Conservation (phyloP, 2,329 filamentous ascomycete species). For the Ophiostoma quercus region DNA sequence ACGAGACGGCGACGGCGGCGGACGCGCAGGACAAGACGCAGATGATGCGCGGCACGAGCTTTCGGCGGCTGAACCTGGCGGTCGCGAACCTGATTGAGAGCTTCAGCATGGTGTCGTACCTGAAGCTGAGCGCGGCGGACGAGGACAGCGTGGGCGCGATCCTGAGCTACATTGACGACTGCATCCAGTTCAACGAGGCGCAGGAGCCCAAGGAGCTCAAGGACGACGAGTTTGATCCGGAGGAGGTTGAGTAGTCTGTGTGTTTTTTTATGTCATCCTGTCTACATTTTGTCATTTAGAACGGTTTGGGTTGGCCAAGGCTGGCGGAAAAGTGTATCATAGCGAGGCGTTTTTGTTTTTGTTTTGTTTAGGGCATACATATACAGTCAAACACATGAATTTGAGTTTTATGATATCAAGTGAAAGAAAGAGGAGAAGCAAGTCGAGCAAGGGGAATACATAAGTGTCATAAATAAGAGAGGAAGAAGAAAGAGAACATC, state of each 20-base stretch:
- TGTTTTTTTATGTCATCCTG: constrained; percentile 25
- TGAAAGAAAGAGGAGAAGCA: not conserved
- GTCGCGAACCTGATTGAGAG: constrained; percentile 91
- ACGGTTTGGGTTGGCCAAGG: too few species aligned
- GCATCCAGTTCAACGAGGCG: constrained; percentile 87
- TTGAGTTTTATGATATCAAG: not conserved
- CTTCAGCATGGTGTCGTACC: constrained; percentile 96
- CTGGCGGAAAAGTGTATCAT: constrained; percentile 32
- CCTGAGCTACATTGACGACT: constrained; percentile 88
- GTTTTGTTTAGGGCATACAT: not conserved
- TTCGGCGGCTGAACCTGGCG: constrained; percentile 76
- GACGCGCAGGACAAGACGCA: constrained; percentile 63
- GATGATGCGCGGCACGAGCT: constrained; percentile 75
- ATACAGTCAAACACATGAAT: not conserved
- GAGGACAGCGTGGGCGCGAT: constrained; percentile 85
- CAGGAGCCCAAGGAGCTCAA: constrained; percentile 83
- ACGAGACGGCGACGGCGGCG: constrained; percentile 24
- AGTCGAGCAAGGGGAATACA: not conserved
- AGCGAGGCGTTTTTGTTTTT: constrained; percentile 39
- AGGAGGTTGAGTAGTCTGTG: constrained; percentile 24
- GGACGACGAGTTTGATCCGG: constrained; percentile 54
- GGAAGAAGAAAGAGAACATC: not conserved
- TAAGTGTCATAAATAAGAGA: constrained; percentile 10
- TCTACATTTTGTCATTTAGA: not conserved
- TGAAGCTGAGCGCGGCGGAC: constrained; percentile 81